Evolutionary conservation across 345 rosid genomes (phyloP).

Genomic region (Ailanthus altissimus): DNA sequence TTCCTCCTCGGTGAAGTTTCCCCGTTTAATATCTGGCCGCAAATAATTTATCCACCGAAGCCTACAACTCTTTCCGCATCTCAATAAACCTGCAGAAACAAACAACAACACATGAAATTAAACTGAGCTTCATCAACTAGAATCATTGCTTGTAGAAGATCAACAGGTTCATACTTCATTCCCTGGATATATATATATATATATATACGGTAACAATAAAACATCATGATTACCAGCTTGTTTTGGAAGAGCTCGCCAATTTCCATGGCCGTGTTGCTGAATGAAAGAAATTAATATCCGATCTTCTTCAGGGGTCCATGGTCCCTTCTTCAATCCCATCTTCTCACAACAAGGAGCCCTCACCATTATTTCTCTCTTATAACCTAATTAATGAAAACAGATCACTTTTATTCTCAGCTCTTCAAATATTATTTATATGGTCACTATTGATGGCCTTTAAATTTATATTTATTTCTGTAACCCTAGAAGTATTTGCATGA

Average conservation of each 20-base stretch:
- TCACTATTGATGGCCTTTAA: too few species aligned
- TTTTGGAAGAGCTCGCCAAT: slow-evolving; percentile 54
- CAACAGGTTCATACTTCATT: not conserved
- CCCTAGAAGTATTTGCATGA: slow-evolving; percentile 9
- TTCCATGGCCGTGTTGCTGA: slow-evolving; percentile 38
- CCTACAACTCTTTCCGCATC: slow-evolving; percentile 61
- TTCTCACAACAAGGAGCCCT: slow-evolving; percentile 46
- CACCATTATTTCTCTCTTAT: slow-evolving; percentile 19
- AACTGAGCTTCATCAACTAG: too few species aligned
- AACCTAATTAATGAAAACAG: too few species aligned
- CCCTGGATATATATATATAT: not conserved
- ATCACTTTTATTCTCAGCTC: too few species aligned
- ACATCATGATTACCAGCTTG: slow-evolving; percentile 51
- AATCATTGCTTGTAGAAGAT: not conserved
- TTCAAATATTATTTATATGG: too few species aligned
- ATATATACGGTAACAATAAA: too few species aligned
- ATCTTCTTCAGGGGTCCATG: slow-evolving; percentile 57
- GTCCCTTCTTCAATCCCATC: slow-evolving; percentile 52
- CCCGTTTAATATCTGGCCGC: slow-evolving; percentile 54
- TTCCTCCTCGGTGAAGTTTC: slow-evolving; percentile 48
- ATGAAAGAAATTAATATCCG: slow-evolving; percentile 35
- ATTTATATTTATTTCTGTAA: not conserved
- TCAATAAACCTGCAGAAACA: slow-evolving; percentile 35
- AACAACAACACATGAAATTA: too few species aligned
- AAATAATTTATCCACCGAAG: slow-evolving; percentile 55